Percentiles rank a stretch among this genome's conserved stretches.
Evolutionary conservation across 768 basidiomycete species (phyloP).

Genomic region (Cubamyces sp.): DNA sequence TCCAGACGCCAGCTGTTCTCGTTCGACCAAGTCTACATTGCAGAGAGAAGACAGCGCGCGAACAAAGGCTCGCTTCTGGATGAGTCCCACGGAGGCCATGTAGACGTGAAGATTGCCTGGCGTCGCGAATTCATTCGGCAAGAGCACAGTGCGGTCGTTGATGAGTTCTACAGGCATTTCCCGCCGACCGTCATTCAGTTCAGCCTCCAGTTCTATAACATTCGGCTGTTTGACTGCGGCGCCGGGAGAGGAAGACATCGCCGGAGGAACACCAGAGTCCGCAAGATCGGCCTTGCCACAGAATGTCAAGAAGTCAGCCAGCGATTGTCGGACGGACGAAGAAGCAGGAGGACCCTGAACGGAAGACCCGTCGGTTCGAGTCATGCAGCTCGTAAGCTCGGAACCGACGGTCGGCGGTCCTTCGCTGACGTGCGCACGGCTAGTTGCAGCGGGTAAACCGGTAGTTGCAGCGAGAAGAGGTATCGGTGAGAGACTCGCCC

Average conservation of each 20-base stretch:
- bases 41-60: slow-evolving; percentile 51
- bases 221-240: not conserved
- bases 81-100: slow-evolving; percentile 66
- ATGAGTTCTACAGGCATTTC: slow-evolving; percentile 29
- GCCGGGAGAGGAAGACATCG: not conserved
- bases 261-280: not conserved
- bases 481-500: not conserved
- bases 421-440: too few species aligned
- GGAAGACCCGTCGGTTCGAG: too few species aligned
- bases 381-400: too few species aligned
- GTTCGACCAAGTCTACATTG: slow-evolving; percentile 64
- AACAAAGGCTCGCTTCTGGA: slow-evolving; percentile 70
- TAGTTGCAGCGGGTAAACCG: not conserved
- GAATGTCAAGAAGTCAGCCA: slow-evolving; percentile 24
- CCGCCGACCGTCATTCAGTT: too few species aligned
- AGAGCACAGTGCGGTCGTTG: slow-evolving; percentile 20
- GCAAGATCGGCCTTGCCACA: slow-evolving; percentile 15
- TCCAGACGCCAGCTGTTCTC: slow-evolving; percentile 49
- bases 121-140: slow-evolving; percentile 38
- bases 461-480: not conserved
- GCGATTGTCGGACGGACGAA: slow-evolving; percentile 14
- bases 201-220: too few species aligned
- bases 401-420: not conserved
- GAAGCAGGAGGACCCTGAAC: not conserved
- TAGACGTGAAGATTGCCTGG: slow-evolving; percentile 58